Percentiles rank a stretch among this genome's conserved stretches.
Evolutionary conservation across 768 basidiomycete genomes (phyloP).

Genomic region (Psilocybe sp.): DNA sequence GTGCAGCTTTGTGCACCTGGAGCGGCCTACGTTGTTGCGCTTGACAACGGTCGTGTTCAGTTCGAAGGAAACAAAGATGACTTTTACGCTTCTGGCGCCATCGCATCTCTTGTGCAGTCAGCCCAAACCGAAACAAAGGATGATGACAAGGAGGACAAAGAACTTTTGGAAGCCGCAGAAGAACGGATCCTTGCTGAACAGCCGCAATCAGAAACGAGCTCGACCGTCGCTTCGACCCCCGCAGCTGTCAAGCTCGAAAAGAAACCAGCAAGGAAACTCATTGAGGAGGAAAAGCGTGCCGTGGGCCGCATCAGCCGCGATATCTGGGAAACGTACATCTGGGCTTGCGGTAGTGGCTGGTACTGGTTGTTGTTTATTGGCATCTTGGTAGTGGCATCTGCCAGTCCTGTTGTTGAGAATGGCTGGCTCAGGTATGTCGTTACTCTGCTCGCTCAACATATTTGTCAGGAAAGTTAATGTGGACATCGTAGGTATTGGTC

Average conservation of each 20-base stretch:
- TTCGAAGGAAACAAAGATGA: slow-evolving; percentile 66
- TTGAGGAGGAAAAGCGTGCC: slow-evolving; percentile 83
- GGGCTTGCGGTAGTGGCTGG: slow-evolving; percentile 40
- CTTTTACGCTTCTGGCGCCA: slow-evolving; percentile 67
- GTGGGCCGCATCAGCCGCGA: slow-evolving; percentile 65
- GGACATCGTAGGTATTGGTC: slow-evolving; percentile 52
- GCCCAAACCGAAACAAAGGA: slow-evolving; percentile 40
- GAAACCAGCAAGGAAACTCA: slow-evolving; percentile 67
- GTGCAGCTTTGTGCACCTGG: slow-evolving; percentile 83
- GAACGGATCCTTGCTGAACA: slow-evolving; percentile 36
- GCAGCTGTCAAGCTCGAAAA: slow-evolving; percentile 26
- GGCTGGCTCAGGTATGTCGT: slow-evolving; percentile 58
- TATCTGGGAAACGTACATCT: slow-evolving; percentile 52
- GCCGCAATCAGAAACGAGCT: slow-evolving; percentile 28
- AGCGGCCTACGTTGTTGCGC: slow-evolving; percentile 78
- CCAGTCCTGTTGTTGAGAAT: slow-evolving; percentile 69
- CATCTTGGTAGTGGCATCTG: slow-evolving; percentile 51
- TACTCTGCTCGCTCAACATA: background rate
- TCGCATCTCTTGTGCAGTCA: slow-evolving; percentile 66
- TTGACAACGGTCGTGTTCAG: slow-evolving; percentile 77
- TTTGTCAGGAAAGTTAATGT: background rate
- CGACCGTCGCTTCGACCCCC: slow-evolving; percentile 35
- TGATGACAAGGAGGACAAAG: slow-evolving; percentile 55
- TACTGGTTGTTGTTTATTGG: slow-evolving; percentile 60
- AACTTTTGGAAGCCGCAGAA: slow-evolving; percentile 41